Evolutionary conservation across 2,329 filamentous ascomycete species (phyloP).

Genomic region (Xylaria hypoxylon): DNA sequence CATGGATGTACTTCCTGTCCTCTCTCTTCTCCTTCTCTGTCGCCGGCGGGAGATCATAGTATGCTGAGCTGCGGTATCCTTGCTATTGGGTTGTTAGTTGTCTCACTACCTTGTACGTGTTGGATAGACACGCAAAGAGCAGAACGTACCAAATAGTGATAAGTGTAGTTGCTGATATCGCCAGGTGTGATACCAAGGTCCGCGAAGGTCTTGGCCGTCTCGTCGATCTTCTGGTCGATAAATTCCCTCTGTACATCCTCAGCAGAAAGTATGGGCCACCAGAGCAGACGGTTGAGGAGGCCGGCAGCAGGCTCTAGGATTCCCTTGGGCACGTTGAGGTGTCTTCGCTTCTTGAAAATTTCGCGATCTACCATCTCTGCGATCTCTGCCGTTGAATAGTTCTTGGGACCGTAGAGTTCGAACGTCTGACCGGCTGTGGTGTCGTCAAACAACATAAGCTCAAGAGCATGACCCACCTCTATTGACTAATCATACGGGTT

Average conservation of each 20-base stretch:
- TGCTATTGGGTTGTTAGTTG: constrained; percentile 66
- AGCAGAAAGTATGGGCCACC: constrained; percentile 86
- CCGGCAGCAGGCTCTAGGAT: constrained; percentile 80
- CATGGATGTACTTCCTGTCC: constrained; percentile 97
- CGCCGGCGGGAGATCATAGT: constrained; percentile 93
- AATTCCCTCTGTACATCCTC: constrained; percentile 94
- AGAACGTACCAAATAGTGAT: constrained; percentile 86
- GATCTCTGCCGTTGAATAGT: constrained; percentile 91
- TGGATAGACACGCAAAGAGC: not conserved
- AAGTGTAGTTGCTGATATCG: constrained; percentile 87
- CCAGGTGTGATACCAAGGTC: constrained; percentile 91
- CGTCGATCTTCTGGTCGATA: constrained; percentile 91
- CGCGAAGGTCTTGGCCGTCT: constrained; percentile 92
- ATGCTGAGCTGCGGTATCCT: constrained; percentile 87
- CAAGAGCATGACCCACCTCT: constrained; percentile 89
- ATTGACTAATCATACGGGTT: constrained; percentile 69
- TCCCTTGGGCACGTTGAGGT: constrained; percentile 89
- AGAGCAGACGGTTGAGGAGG: constrained; percentile 82
- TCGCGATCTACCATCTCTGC: constrained; percentile 89
- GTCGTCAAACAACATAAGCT: constrained; percentile 92
- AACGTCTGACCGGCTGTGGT: constrained; percentile 89
- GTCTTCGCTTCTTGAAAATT: constrained; percentile 88
- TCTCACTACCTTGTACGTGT: not conserved
- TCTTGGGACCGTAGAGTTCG: constrained; percentile 92
- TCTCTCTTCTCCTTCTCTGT: constrained; percentile 95